phyloP scores from a whole-genome alignment of 768 basidiomycete genomes.

The Saitozyma podzolica region DNA sequence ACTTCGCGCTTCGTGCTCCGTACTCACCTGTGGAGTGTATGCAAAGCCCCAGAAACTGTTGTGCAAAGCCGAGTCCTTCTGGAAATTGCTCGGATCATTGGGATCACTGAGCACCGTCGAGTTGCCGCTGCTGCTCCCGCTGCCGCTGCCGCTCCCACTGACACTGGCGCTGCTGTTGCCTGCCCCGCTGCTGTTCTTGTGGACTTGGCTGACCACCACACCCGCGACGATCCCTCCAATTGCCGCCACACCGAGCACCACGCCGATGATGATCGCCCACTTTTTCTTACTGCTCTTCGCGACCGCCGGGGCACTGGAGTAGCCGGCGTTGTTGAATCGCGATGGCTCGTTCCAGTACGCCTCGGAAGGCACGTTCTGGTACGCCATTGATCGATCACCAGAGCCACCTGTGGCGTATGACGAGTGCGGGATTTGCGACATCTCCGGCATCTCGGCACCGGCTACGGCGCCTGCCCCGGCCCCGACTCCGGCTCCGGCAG shows the following conservation, averaged over 20 bases:
- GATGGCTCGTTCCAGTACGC: slow-evolving; percentile 21
- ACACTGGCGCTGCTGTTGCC: neutral
- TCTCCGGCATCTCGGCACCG: slow-evolving; percentile 1
- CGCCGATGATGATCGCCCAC: slow-evolving; percentile 53
- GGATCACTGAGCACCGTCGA: slow-evolving; percentile 53
- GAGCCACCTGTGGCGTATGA: neutral
- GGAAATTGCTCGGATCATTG: slow-evolving; percentile 76
- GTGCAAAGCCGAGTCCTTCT: slow-evolving; percentile 66
- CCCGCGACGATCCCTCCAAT: slow-evolving; percentile 61
- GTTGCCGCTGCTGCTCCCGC: slow-evolving; percentile 22
- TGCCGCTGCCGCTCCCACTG: slow-evolving; percentile 15
- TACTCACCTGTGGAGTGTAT: slow-evolving; percentile 66
- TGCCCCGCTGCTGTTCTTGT: slow-evolving; percentile 39
- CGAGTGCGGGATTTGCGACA: neutral
- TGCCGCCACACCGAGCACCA: slow-evolving; percentile 61
- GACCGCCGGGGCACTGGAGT: neutral
- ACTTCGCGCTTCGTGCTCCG: neutral
- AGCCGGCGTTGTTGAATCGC: slow-evolving; percentile 1
- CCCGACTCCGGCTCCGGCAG: neutral
- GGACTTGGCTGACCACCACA: slow-evolving; percentile 64
- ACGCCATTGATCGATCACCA: slow-evolving; percentile 10
- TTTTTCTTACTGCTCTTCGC: slow-evolving; percentile 20
- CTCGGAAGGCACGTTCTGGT: slow-evolving; percentile 38
- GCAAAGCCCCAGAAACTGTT: slow-evolving; percentile 82
- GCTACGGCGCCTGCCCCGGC: slow-evolving; percentile 10